Percentiles rank a stretch among this genome's conserved stretches.
These are phyloP conservation scores for Globisporangium polare DNA, from an alignment of 352 stramenopile genomes.

Conservation along the genomic window DNA sequence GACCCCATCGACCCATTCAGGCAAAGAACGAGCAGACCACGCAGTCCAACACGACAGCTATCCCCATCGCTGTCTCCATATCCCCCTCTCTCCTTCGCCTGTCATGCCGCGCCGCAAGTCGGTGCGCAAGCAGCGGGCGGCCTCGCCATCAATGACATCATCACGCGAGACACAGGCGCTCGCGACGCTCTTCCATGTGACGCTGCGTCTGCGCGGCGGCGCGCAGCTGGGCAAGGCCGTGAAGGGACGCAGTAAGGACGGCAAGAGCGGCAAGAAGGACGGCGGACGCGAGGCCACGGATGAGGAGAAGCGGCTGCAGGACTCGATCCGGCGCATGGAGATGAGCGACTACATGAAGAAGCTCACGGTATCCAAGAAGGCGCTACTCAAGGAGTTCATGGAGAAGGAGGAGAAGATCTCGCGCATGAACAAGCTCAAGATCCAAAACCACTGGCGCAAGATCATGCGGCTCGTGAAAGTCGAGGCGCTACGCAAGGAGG, in stretches of 20 bases:
- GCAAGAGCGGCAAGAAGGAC: constrained; percentile 59
- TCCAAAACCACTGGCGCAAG: constrained; percentile 94
- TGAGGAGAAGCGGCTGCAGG: constrained; percentile 65
- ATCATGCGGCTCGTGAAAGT: constrained; percentile 95
- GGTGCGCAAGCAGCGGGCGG: not conserved
- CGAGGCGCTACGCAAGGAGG: constrained; percentile 88
- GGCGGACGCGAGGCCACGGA: constrained; percentile 35
- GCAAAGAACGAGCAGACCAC: not conserved
- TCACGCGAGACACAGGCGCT: not conserved
- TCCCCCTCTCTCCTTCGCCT: not conserved
- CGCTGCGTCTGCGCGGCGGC: constrained; percentile 50
- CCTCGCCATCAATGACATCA: not conserved
- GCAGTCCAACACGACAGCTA: not conserved
- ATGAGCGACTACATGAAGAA: constrained; percentile 87
- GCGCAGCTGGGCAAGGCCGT: constrained; percentile 76
- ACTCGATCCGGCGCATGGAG: constrained; percentile 78
- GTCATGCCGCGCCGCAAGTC: constrained; percentile 1
- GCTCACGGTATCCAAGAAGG: constrained; percentile 74
- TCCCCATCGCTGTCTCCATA: not conserved
- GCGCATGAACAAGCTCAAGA: constrained; percentile 88
- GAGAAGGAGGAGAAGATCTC: constrained; percentile 67
- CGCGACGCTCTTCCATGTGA: constrained; percentile 24
- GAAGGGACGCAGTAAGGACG: constrained; percentile 75
- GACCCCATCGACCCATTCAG: too few relatives aligned
- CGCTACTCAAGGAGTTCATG: constrained; percentile 72